phyloP scores from a whole-genome alignment of 2,329 filamentous ascomycete species.

The Pseudogymnoascus sp. region DNA sequence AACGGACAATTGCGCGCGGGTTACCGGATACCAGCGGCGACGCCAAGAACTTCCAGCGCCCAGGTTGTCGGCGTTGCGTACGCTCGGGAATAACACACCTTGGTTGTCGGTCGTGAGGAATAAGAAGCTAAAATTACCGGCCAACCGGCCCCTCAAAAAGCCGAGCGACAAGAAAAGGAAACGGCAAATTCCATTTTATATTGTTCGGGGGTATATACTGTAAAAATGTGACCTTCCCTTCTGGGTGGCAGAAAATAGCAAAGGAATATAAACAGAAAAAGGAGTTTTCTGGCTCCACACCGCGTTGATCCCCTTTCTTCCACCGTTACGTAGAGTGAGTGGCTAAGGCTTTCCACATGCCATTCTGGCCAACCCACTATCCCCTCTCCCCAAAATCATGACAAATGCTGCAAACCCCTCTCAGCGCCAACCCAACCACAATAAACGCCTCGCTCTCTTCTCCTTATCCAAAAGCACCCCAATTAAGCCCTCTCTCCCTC shows the following conservation, averaged over 20 bases:
- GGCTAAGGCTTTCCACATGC: not conserved
- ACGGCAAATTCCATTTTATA: constrained; percentile 1
- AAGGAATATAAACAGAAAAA: not conserved
- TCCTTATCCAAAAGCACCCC: not conserved
- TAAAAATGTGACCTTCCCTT: constrained; percentile 8
- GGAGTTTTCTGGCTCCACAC: not conserved
- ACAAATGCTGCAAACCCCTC: not conserved
- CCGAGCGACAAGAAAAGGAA: not conserved
- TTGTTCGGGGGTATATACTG: constrained; percentile 7
- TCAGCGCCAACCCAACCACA: not conserved
- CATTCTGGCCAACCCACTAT: not conserved
- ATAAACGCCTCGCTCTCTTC: not conserved
- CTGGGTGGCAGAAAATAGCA: not conserved
- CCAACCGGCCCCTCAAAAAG: not conserved
- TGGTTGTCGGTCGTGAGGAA: not conserved
- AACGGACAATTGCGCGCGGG: not conserved
- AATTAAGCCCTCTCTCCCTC: not conserved
- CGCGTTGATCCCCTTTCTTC: not conserved
- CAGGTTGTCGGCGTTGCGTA: not conserved
- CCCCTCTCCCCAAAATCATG: not conserved
- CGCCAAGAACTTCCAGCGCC: not conserved
- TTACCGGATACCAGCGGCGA: not conserved
- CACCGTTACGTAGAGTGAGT: not conserved
- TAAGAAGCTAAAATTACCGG: not conserved
- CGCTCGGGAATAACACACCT: not conserved